Percentiles rank a stretch among this genome's conserved stretches.
Conservation (phyloP, 2,329 filamentous ascomycete species). For the Helotiales sp. region DNA sequence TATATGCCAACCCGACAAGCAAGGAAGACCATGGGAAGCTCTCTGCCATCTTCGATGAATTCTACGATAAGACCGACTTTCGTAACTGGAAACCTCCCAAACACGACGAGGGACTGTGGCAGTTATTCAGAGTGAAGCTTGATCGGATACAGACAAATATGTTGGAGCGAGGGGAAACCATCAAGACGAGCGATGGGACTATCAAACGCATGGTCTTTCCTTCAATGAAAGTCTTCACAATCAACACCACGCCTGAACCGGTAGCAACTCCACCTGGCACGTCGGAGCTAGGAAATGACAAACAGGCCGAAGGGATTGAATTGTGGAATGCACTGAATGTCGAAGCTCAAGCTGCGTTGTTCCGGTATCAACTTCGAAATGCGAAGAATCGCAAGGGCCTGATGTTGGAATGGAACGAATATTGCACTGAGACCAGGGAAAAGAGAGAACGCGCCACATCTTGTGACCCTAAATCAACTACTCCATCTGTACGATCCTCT, state of each 20-base stretch:
- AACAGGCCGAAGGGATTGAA: not conserved
- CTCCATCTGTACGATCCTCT: not conserved
- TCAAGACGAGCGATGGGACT: not conserved
- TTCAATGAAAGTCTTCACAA: not conserved
- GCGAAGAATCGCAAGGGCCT: constrained; percentile 5
- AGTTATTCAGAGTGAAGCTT: not conserved
- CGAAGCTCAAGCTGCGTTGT: not conserved
- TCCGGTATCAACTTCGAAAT: not conserved
- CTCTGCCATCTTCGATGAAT: not conserved
- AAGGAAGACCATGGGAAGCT: not conserved
- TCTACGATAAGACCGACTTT: not conserved
- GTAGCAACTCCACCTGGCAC: not conserved
- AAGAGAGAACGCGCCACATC: not conserved
- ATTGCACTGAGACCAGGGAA: not conserved
- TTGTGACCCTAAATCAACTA: not conserved
- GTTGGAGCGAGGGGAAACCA: not conserved
- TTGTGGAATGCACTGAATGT: constrained; percentile 6
- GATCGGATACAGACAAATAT: not conserved
- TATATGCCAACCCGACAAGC: not conserved
- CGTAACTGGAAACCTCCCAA: not conserved
- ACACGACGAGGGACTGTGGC: not conserved
- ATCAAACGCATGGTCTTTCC: not conserved
- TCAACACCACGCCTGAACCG: not conserved
- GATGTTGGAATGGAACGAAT: constrained; percentile 11
- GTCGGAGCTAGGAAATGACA: not conserved